Evolutionary conservation across 2,329 filamentous ascomycete species (phyloP), one percentile per base, ranked within the genome.

Genomic region (Hypoxylon sp.): DNA sequence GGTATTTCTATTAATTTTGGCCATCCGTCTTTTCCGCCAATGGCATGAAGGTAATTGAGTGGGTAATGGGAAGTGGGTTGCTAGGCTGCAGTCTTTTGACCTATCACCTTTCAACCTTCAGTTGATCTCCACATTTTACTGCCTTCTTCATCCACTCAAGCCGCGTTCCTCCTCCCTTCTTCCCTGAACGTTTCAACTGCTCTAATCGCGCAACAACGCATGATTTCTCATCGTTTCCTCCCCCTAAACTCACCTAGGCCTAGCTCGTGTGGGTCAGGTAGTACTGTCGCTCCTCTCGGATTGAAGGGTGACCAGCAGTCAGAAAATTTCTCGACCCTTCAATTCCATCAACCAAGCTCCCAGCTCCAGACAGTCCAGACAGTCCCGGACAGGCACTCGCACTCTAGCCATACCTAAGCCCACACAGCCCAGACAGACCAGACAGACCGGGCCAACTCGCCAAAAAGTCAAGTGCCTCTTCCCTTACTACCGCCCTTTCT

Each of bases 321-420:
- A 70, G 52, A 61, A 68, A 68, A 62, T 67, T 69, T 69, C 66
- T 69, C 64, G 68, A 66, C 65, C 62, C 54, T 63, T 60, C 58
- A 62, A 67, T 66, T 62, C 52, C 51, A 57, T 68, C 61, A 50
- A 51, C 48, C 63, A 61, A 44, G 46, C 19, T 44, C 22, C 59
- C 50, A 54, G 59, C 24, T 37, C 51, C 52, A 33, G 35, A 39
- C 52, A 42, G 31, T 55, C 52, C 51, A 22, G 24, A 29, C 29
- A 17, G 37, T 46, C 47, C 48, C 53, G 48, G 24, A 22, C 47
- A 64, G 54, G 39, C 39, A 19, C 39, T 44, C 48, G 31, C 56
- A 50, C 26, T 26, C 46, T n/a, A 50, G 22, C 46, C 24, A 29
- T 53, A 42, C 42, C 33, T 33, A 44, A 53, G 52, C 48, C 48